phyloP scores from a whole-genome alignment of 2,329 filamentous ascomycete genomes.

The Fusarium sororula region DNA sequence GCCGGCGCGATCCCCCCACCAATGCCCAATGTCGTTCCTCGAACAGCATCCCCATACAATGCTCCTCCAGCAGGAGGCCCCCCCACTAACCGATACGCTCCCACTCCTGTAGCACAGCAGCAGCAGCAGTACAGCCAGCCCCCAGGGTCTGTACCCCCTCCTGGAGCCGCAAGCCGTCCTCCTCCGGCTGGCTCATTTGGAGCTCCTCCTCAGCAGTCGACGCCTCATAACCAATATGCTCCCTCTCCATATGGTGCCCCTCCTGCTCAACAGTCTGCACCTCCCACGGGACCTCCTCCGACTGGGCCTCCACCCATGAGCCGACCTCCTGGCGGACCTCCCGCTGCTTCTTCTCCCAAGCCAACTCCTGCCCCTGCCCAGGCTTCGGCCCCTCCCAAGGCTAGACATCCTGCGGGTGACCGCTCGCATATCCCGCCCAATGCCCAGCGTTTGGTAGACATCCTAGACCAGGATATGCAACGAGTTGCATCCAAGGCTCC shows the following conservation, averaged over 20 bases:
- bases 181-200: slow-evolving; percentile 57
- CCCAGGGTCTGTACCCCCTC: slow-evolving; percentile 51
- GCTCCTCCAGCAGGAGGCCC: slow-evolving; percentile 75
- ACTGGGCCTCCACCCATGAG: slow-evolving; percentile 47
- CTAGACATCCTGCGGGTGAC: slow-evolving; percentile 83
- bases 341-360: slow-evolving; percentile 38
- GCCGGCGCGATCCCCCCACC: slow-evolving; percentile 71
- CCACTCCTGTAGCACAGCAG: slow-evolving; percentile 66
- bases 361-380: slow-evolving; percentile 58
- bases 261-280: slow-evolving; percentile 49
- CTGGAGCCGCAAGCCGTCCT: slow-evolving; percentile 54
- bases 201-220: slow-evolving; percentile 57
- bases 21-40: slow-evolving; percentile 68
- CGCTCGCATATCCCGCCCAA: slow-evolving; percentile 84
- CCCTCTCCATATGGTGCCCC: slow-evolving; percentile 60
- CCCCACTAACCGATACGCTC: slow-evolving; percentile 80
- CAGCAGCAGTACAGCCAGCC: slow-evolving; percentile 56
- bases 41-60: slow-evolving; percentile 87
- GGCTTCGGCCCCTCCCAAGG: slow-evolving; percentile 59
- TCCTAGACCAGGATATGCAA: slow-evolving; percentile 85
- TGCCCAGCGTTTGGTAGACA: slow-evolving; percentile 81
- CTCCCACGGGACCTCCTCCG: slow-evolving; percentile 53
- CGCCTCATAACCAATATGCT: slow-evolving; percentile 66
- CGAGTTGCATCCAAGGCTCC: slow-evolving; percentile 88
- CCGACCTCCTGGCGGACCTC: slow-evolving; percentile 47